phyloP scores from a whole-genome alignment of 495 filamentous ascomycete genomes.

The Neurospora cerealis region DNA sequence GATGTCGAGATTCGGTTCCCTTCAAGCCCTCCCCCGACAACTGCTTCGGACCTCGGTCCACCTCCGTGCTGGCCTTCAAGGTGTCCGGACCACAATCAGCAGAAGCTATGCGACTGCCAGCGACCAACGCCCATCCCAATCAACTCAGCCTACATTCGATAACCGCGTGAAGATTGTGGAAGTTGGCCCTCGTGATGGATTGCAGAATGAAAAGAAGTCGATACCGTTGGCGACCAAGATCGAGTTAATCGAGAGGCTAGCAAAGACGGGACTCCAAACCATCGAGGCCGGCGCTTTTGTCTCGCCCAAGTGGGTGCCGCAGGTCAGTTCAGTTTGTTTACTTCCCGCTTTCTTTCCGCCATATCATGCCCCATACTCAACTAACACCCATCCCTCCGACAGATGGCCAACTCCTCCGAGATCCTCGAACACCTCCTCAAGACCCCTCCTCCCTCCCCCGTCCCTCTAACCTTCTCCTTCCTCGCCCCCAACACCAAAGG shows the following conservation, averaged over 20 bases:
- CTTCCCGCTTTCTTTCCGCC: not conserved
- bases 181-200: constrained; percentile 86
- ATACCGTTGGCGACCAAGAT: constrained; percentile 79
- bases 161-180: constrained; percentile 66
- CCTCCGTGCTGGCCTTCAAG: not conserved
- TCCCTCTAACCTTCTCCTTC: constrained; percentile 80
- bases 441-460: constrained; percentile 51
- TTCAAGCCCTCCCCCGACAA: constrained; percentile 8
- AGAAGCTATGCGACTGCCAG: constrained; percentile 28
- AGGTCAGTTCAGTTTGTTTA: constrained; percentile 43
- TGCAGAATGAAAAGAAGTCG: constrained; percentile 88
- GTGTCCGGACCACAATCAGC: not conserved
- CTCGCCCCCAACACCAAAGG: constrained; percentile 85
- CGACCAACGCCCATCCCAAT: constrained; percentile 13
- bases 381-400: not conserved
- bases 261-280: constrained; percentile 72
- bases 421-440: constrained; percentile 69
- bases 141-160: constrained; percentile 23
- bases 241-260: constrained; percentile 67
- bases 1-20: constrained; percentile 15
- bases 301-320: constrained; percentile 94
- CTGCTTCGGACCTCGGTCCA: not conserved
- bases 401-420: constrained; percentile 89
- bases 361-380: not conserved
- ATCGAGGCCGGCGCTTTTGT: constrained; percentile 97